These are phyloP conservation scores for Salix exigua DNA, from an alignment of 345 rosid genomes.

Conservation along the genomic window DNA sequence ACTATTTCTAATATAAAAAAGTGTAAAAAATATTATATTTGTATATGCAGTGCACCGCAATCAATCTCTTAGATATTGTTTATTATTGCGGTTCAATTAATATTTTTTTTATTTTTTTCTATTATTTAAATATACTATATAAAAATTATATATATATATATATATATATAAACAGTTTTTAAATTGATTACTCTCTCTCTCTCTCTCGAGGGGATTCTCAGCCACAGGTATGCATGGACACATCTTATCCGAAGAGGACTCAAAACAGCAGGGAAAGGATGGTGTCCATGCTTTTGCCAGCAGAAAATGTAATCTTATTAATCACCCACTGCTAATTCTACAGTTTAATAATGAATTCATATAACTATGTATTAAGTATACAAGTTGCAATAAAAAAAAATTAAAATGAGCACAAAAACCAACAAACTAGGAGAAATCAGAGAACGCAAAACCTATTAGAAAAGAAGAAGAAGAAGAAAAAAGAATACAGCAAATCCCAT, in stretches of 20 bases:
- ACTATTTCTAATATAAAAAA: too few species aligned
- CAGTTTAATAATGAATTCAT: too few species aligned
- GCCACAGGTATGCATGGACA: slow-evolving; percentile 2
- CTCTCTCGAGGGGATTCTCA: slow-evolving; percentile 7
- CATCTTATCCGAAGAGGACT: not conserved
- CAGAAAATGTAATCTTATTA: not conserved
- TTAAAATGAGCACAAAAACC: not conserved
- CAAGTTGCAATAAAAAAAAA: not conserved
- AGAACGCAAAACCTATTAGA: not conserved
- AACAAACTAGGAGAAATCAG: not conserved
- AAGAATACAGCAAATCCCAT: not conserved
- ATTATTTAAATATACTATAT: too few species aligned
- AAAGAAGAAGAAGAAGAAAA: too few species aligned
- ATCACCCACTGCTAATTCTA: not conserved
- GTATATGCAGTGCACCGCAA: too few species aligned
- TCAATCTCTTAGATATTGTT: too few species aligned
- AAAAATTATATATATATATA: too few species aligned
- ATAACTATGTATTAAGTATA: not conserved
- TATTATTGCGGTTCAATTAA: too few species aligned
- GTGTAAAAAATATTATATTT: too few species aligned
- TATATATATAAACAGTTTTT: too few species aligned
- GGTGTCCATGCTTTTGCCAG: not conserved
- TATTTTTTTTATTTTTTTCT: too few species aligned
- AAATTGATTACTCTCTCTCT: not conserved
- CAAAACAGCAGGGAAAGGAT: not conserved